These are phyloP conservation scores for Amaranthus cruentus DNA, from an alignment of 148 eudicot genomes.

Conservation along the genomic window DNA sequence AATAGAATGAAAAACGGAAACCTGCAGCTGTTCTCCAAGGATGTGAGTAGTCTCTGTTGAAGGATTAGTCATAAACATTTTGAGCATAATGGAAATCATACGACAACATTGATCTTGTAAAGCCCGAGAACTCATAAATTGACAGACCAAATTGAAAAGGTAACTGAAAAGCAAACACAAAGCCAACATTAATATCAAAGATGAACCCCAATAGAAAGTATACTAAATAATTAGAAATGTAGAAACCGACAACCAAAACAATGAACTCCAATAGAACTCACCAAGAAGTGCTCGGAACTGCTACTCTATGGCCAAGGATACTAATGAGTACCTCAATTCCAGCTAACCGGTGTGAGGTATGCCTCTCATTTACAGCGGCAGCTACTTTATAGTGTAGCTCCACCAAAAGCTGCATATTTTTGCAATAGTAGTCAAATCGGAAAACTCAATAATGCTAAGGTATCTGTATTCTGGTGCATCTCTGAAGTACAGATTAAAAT, in stretches of 20 bases:
- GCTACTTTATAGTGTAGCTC: slow-evolving; percentile 90
- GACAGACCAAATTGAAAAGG: slow-evolving; percentile 76
- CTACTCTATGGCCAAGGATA: slow-evolving; percentile 75
- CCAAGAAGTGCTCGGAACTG: slow-evolving; percentile 79
- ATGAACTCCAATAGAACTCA: slow-evolving; percentile 27
- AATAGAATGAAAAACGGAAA: slow-evolving; percentile 22
- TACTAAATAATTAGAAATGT: neutral
- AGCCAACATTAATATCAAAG: slow-evolving; percentile 4
- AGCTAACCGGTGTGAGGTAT: slow-evolving; percentile 72
- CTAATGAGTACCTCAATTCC: slow-evolving; percentile 78
- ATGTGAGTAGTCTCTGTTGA: slow-evolving; percentile 52
- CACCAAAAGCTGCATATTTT: slow-evolving; percentile 58
- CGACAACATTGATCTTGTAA: slow-evolving; percentile 78
- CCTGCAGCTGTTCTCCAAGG: slow-evolving; percentile 97
- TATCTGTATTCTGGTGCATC: neutral
- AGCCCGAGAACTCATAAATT: slow-evolving; percentile 50
- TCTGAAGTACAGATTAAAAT: neutral
- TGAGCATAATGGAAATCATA: slow-evolving; percentile 63
- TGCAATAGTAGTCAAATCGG: slow-evolving; percentile 2
- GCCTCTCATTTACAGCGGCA: slow-evolving; percentile 71
- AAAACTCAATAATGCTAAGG: slow-evolving; percentile 6
- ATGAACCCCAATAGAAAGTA: neutral
- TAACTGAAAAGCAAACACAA: slow-evolving; percentile 46
- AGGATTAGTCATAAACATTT: slow-evolving; percentile 41
- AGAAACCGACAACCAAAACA: neutral